phyloP scores from a whole-genome alignment of 2,329 filamentous ascomycete genomes.

The Xylaria sp. region DNA sequence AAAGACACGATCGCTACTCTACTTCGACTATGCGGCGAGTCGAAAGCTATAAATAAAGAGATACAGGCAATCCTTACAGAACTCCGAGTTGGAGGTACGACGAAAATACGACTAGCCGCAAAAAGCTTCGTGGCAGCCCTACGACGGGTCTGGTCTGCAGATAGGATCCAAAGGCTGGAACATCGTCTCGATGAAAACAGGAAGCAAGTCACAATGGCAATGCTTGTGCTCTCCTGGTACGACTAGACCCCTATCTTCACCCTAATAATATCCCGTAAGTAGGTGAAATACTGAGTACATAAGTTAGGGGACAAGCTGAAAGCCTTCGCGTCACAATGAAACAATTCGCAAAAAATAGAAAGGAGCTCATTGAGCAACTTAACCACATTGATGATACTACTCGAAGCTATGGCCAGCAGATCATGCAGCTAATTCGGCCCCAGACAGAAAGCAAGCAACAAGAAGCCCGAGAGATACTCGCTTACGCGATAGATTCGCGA shows the following conservation, averaged over 20 bases:
- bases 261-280: neutral
- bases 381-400: neutral
- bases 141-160: conserved; percentile 11
- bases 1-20: neutral
- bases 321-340: conserved; percentile 2
- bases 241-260: neutral
- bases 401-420: conserved; percentile 2
- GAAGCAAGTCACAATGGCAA: conserved; percentile 18
- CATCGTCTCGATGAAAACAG: conserved; percentile 9
- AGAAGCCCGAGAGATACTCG: neutral
- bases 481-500: neutral
- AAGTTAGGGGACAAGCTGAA: conserved; percentile 16
- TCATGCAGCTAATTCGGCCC: neutral
- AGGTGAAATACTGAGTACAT: neutral
- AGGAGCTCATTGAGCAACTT: neutral
- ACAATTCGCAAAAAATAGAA: neutral
- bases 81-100: neutral
- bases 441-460: conserved; percentile 1
- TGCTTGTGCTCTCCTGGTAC: conserved; percentile 25
- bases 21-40: conserved; percentile 3
- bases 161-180: conserved; percentile 13
- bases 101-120: conserved; percentile 11
- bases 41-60: neutral
- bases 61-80: neutral
- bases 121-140: conserved; percentile 11